A percentile compares a stretch with the other conserved stretches of the same genome.
Evolutionary conservation across 768 basidiomycete species (phyloP).

Genomic region (Boletellus emodensis): DNA sequence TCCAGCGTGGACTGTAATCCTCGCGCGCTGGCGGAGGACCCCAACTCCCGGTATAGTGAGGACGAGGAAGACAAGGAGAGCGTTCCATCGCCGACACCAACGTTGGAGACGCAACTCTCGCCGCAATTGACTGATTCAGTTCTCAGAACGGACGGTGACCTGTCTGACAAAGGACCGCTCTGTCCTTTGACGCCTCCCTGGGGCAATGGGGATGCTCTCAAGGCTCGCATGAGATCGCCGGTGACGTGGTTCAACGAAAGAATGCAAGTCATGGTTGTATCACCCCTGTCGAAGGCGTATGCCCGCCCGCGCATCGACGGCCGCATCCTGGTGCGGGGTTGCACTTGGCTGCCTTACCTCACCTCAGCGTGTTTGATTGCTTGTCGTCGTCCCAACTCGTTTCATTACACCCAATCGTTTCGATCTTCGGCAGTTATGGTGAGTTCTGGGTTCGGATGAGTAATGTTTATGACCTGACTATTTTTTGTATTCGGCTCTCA

Average conservation of each 20-base stretch:
- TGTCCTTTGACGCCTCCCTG: slow-evolving; percentile 7
- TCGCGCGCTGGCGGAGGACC: slow-evolving; percentile 1
- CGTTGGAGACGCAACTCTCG: neutral
- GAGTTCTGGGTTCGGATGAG: neutral
- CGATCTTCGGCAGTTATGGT: slow-evolving; percentile 1
- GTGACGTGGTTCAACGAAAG: neutral
- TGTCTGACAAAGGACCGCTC: slow-evolving; percentile 2
- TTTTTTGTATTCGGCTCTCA: neutral
- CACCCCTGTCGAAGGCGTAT: slow-evolving; percentile 2
- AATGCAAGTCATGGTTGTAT: neutral
- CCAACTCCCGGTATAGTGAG: neutral
- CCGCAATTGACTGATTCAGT: neutral
- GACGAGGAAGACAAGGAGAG: neutral
- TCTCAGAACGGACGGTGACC: neutral
- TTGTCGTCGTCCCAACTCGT: neutral
- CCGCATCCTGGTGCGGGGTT: neutral
- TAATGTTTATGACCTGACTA: neutral
- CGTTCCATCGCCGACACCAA: neutral
- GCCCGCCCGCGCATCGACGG: slow-evolving; percentile 1
- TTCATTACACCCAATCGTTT: neutral
- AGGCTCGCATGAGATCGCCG: neutral
- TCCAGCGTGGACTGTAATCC: slow-evolving; percentile 6
- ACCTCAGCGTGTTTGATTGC: neutral
- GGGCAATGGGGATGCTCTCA: neutral
- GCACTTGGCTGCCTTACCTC: slow-evolving; percentile 1